A percentile compares a stretch with the other conserved stretches of the same genome.
Conservation (phyloP, 768 basidiomycete species). For the Pulveroboletus ravenelii region DNA sequence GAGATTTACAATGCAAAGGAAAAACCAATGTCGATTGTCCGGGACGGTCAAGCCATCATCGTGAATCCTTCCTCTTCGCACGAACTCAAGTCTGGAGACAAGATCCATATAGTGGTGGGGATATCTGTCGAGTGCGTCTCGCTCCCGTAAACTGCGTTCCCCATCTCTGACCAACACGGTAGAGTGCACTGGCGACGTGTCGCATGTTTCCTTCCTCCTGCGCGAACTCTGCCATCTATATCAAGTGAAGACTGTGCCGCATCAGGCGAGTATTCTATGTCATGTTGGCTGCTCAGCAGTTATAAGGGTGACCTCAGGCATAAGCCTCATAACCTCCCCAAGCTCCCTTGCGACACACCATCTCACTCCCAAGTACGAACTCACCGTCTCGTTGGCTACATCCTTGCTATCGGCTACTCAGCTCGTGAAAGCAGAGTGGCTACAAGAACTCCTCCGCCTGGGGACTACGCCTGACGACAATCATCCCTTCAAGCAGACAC, state of each 20-base stretch:
- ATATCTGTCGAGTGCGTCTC: slow-evolving; percentile 43
- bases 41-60: slow-evolving; percentile 25
- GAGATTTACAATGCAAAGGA: too few species aligned
- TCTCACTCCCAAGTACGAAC: slow-evolving; percentile 46
- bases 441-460: too few species aligned
- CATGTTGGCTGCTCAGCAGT: background rate
- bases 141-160: slow-evolving; percentile 32
- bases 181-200: too few species aligned
- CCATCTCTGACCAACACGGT: too few species aligned
- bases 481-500: too few species aligned
- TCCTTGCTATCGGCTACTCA: too few species aligned
- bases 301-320: background rate
- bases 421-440: too few species aligned
- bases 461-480: too few species aligned
- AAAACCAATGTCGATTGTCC: too few species aligned
- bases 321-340: too few species aligned
- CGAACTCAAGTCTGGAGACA: slow-evolving; percentile 54
- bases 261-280: slow-evolving; percentile 43
- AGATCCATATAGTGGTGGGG: slow-evolving; percentile 41
- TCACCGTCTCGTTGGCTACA: slow-evolving; percentile 48
- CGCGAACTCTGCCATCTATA: slow-evolving; percentile 33
- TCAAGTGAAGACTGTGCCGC: slow-evolving; percentile 42
- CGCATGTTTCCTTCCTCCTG: slow-evolving; percentile 42
- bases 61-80: slow-evolving; percentile 36
- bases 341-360: slow-evolving; percentile 58